These are phyloP conservation scores for Hypoxylon cercidicola DNA, from an alignment of 495 filamentous ascomycete species.

Conservation along the genomic window DNA sequence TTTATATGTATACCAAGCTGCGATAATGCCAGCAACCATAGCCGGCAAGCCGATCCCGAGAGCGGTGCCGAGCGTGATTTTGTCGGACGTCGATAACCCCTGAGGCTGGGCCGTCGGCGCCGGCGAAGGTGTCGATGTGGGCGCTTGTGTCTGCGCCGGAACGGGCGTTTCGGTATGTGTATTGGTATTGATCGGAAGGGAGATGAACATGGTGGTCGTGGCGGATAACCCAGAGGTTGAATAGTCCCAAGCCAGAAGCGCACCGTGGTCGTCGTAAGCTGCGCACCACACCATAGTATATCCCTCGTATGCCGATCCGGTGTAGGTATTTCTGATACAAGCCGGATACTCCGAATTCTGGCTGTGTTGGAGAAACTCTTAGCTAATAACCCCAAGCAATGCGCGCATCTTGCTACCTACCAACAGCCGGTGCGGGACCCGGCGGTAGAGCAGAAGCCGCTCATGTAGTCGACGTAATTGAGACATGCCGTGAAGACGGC, in stretches of 20 bases:
- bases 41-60: constrained; percentile 13
- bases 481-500: constrained; percentile 38
- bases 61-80: constrained; percentile 5
- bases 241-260: background rate
- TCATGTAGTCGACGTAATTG: constrained; percentile 3
- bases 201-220: background rate
- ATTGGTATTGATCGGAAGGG: background rate
- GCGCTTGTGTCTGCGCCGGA: constrained; percentile 32
- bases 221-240: background rate
- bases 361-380: background rate
- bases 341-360: background rate
- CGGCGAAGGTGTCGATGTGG: constrained; percentile 48
- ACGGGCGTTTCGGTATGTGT: background rate
- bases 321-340: background rate
- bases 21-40: constrained; percentile 14
- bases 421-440: constrained; percentile 3
- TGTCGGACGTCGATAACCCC: constrained; percentile 8
- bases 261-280: background rate
- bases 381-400: background rate
- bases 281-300: constrained; percentile 2
- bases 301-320: background rate
- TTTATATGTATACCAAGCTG: constrained; percentile 10
- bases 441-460: background rate
- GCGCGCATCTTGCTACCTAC: background rate
- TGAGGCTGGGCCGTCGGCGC: constrained; percentile 37